phyloP scores from a whole-genome alignment of 495 filamentous ascomycete genomes.

The Lophiostoma macrostomum region DNA sequence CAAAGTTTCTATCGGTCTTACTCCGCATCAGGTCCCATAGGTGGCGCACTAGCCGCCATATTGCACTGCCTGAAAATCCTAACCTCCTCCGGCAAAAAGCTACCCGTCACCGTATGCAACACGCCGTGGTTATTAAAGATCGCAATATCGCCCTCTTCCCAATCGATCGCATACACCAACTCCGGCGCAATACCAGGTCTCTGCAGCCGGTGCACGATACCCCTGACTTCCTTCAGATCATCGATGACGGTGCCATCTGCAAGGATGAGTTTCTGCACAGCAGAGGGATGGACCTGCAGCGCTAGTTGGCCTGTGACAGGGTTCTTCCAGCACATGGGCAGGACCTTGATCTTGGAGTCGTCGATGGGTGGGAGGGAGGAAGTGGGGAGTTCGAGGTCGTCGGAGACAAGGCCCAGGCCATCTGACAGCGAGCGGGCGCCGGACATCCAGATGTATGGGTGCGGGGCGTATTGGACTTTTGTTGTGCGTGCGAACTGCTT shows the following conservation, averaged over 20 bases:
- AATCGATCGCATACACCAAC: constrained; percentile 69
- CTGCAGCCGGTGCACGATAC: constrained; percentile 64
- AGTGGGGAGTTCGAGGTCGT: constrained; percentile 54
- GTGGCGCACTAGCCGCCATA: constrained; percentile 58
- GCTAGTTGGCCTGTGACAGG: constrained; percentile 63
- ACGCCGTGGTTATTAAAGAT: constrained; percentile 72
- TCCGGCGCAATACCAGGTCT: constrained; percentile 66
- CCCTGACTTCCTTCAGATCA: constrained; percentile 61
- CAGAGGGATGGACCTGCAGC: constrained; percentile 68
- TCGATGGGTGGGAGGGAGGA: constrained; percentile 62
- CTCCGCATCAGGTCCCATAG: constrained; percentile 49
- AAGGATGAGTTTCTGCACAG: constrained; percentile 61
- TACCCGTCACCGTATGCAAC: constrained; percentile 69
- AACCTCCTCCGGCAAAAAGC: constrained; percentile 67
- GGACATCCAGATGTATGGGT: constrained; percentile 78
- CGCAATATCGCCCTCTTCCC: constrained; percentile 70
- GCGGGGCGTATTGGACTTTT: constrained; percentile 68
- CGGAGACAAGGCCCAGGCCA: constrained; percentile 63
- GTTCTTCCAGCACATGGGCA: constrained; percentile 72
- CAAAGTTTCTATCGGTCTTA: too few species aligned
- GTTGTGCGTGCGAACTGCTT: constrained; percentile 62
- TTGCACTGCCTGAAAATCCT: constrained; percentile 74
- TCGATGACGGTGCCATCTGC: constrained; percentile 62
- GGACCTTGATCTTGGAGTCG: constrained; percentile 60
- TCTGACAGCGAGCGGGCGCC: constrained; percentile 59